phyloP scores from a whole-genome alignment of 2,329 filamentous ascomycete genomes.

The Apiospora phragmitis region DNA sequence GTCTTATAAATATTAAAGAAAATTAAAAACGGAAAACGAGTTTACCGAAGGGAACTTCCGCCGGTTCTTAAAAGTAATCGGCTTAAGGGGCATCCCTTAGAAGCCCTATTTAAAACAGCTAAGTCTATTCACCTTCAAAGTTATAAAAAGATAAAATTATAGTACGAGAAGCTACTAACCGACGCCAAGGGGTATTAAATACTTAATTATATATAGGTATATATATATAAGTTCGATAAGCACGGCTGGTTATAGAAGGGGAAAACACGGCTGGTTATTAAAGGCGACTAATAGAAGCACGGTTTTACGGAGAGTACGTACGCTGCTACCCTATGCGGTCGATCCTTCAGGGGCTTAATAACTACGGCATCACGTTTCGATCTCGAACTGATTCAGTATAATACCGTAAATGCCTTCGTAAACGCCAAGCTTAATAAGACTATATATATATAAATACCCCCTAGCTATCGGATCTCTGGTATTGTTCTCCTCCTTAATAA shows the following conservation, averaged over 20 bases:
- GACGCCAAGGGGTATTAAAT: neutral
- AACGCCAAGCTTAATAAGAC: neutral
- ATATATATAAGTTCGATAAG: constrained; percentile 4
- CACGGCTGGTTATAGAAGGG: neutral
- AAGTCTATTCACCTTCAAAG: neutral
- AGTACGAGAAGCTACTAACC: neutral
- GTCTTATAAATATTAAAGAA: no score
- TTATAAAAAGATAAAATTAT: neutral
- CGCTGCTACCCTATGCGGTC: neutral
- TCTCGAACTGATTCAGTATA: neutral
- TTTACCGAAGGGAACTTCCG: neutral
- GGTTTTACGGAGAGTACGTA: neutral
- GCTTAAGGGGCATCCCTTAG: neutral
- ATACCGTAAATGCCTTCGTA: neutral
- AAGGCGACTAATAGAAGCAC: neutral
- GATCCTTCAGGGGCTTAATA: neutral
- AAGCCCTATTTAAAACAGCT: neutral
- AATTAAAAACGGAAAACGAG: neutral
- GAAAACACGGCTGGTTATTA: neutral
- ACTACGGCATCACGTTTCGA: neutral
- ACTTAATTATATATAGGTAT: neutral
- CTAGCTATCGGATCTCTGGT: neutral
- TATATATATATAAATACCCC: neutral
- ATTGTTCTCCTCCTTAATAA: neutral
- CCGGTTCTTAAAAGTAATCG: neutral